Evolutionary conservation across 148 eudicot species (phyloP), one percentile per base, ranked within the genome.

Genomic region (Amaranthus palmeri): DNA sequence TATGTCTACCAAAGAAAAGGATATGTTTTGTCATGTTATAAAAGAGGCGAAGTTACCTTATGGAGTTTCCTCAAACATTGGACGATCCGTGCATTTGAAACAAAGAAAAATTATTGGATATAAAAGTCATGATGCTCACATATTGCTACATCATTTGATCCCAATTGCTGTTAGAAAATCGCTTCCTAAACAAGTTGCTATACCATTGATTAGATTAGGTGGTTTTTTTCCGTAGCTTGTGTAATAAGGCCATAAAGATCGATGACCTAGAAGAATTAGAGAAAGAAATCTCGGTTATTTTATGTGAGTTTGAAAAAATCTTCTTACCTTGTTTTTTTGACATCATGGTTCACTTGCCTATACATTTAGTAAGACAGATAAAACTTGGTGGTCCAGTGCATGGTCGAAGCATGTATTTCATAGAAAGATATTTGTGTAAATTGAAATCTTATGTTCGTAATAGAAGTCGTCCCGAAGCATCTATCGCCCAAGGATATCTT

Each of bases 311-410:
- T 11, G 71, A 74, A 8, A 65, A 40, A 40, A 36, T 53, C 17
- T 73, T 64, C 44, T 10, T 63, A 0, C 62, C 25, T 8, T 10
- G 40, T 5, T 64, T 63, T 9, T 73, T 73, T 54, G 62, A 73
- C 43, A 73, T 73, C 3, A 73, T 73, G 61, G 69, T 54, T 3
- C 75, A 72, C 25, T 61, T 72, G 2, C 67, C 67, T 36, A 41
- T 60, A 3, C 67, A 72, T 18, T 41, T 72, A 14, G 76, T 73
- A 3, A 41, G 47, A 5, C 55, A 65, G 55, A 4, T 73, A 3
- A 65, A 61, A 47, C 76, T 65, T 73, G 70, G 76, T 2, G 55
- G 70, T 14, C 48, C 54, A 0, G 42, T 52, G 11, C 60, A 73
- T 43, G 51, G 68, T 2, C 11, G 46, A 42, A 43, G 46, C 10